A percentile compares a stretch with the other conserved stretches of the same genome.
Evolutionary conservation across 805 yeast species (phyloP).

Genomic region (Candida sithepensis): DNA sequence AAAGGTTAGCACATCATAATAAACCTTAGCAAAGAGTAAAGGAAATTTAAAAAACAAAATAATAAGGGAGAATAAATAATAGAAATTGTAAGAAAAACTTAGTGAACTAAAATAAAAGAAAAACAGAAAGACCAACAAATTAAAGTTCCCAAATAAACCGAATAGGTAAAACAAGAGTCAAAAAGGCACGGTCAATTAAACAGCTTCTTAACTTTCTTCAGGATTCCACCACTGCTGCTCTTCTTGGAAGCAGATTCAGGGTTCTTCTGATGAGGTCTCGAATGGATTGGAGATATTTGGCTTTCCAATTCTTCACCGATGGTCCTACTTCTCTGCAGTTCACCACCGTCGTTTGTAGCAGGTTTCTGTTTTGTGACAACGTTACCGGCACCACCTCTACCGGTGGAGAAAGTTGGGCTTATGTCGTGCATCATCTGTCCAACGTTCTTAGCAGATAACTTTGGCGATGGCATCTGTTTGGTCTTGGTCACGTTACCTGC

Average conservation of each 20-base stretch:
- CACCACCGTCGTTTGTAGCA: slow-evolving; percentile 18
- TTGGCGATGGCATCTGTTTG: slow-evolving; percentile 42
- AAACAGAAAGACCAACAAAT: background rate
- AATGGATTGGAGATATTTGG: slow-evolving; percentile 34
- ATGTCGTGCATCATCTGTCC: slow-evolving; percentile 17
- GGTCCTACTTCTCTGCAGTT: background rate
- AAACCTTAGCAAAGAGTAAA: too few relatives aligned
- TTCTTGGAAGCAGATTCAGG: background rate
- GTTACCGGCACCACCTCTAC: slow-evolving; percentile 59
- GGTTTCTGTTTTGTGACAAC: slow-evolving; percentile 28
- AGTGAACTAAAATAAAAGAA: background rate
- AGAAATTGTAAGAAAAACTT: background rate
- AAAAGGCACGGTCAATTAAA: slow-evolving; percentile 6
- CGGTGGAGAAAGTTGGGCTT: slow-evolving; percentile 44
- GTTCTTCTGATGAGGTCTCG: slow-evolving; percentile 4
- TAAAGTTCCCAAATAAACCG: background rate
- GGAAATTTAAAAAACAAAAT: background rate
- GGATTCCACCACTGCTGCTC: slow-evolving; percentile 7
- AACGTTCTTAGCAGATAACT: slow-evolving; percentile 31
- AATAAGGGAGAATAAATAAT: background rate
- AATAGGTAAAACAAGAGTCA: background rate
- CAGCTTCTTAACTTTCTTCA: slow-evolving; percentile 19
- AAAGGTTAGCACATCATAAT: too few relatives aligned
- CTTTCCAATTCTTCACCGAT: slow-evolving; percentile 35
- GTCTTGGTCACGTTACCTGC: slow-evolving; percentile 47